A percentile compares a stretch with the other conserved stretches of the same genome.
Conservation (phyloP, 2,329 filamentous ascomycete genomes). For the Penicillium sp. region DNA sequence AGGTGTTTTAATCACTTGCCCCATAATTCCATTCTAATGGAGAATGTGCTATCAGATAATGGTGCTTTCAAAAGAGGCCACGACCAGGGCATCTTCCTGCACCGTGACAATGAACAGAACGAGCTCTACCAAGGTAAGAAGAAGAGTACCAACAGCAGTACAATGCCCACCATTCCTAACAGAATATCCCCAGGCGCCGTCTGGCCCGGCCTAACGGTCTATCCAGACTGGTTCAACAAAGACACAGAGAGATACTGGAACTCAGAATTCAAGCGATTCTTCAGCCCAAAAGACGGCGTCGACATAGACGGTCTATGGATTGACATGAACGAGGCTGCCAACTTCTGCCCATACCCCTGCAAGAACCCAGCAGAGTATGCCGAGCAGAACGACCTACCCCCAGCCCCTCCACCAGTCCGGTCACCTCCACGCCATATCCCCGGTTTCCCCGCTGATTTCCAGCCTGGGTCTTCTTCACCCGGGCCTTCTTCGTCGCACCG, state of each 20-base stretch:
- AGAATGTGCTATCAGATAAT: slow-evolving; percentile 42
- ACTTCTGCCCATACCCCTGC: slow-evolving; percentile 57
- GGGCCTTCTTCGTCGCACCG: neutral
- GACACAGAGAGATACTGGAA: slow-evolving; percentile 68
- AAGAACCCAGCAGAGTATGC: slow-evolving; percentile 53
- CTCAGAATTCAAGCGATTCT: slow-evolving; percentile 63
- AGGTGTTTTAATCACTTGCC: slow-evolving; percentile 5
- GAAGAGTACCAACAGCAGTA: neutral
- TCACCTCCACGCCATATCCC: slow-evolving; percentile 63
- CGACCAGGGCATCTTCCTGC: slow-evolving; percentile 55
- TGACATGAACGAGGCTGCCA: slow-evolving; percentile 62
- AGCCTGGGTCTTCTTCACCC: slow-evolving; percentile 47
- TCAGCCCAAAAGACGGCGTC: slow-evolving; percentile 61
- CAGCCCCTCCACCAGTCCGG: slow-evolving; percentile 61
- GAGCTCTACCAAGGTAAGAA: slow-evolving; percentile 46
- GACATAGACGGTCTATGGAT: slow-evolving; percentile 79
- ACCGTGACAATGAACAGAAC: slow-evolving; percentile 50
- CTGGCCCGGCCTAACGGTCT: slow-evolving; percentile 71
- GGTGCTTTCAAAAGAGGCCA: slow-evolving; percentile 60
- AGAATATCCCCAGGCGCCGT: slow-evolving; percentile 56
- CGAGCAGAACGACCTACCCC: slow-evolving; percentile 48
- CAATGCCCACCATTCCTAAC: neutral
- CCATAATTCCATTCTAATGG: neutral
- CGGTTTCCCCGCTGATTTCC: slow-evolving; percentile 66
- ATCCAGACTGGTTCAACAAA: slow-evolving; percentile 73